Conservation (phyloP, 2,329 filamentous ascomycete genomes). For the Clonostachys solani region DNA sequence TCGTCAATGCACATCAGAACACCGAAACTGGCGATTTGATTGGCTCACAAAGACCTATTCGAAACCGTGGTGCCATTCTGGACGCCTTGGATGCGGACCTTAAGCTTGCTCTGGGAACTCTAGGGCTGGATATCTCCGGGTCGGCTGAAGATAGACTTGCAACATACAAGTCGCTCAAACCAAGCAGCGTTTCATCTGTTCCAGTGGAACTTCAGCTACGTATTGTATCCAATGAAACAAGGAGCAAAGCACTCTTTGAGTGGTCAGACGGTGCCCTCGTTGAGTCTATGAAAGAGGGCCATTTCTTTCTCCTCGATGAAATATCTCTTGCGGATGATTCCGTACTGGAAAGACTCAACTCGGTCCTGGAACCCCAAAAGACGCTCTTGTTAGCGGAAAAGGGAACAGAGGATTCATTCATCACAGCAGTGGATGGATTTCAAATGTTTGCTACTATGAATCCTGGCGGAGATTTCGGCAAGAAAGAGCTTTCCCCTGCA, state of each 20-base stretch:
- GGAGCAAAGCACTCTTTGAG: slow-evolving; percentile 85
- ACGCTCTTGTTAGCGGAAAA: slow-evolving; percentile 91
- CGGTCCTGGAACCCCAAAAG: slow-evolving; percentile 84
- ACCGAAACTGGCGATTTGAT: slow-evolving; percentile 97
- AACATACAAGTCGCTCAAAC: slow-evolving; percentile 46
- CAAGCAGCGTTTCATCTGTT: slow-evolving; percentile 41
- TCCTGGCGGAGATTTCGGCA: slow-evolving; percentile 95
- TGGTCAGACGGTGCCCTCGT: slow-evolving; percentile 95
- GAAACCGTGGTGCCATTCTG: slow-evolving; percentile 74
- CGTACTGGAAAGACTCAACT: slow-evolving; percentile 92
- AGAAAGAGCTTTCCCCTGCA: slow-evolving; percentile 93
- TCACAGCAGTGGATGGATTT: slow-evolving; percentile 74
- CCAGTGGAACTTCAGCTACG: slow-evolving; percentile 41
- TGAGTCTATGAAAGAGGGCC: slow-evolving; percentile 84
- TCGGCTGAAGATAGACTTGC: slow-evolving; percentile 52
- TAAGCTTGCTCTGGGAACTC: slow-evolving; percentile 30
- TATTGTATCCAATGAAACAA: slow-evolving; percentile 45
- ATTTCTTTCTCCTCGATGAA: slow-evolving; percentile 93
- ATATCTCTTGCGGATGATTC: slow-evolving; percentile 98
- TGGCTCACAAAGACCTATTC: slow-evolving; percentile 85
- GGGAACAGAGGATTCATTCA: slow-evolving; percentile 75
- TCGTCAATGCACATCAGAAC: slow-evolving; percentile 97
- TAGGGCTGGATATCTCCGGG: slow-evolving; percentile 33
- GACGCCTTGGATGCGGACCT: slow-evolving; percentile 63
- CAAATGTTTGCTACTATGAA: slow-evolving; percentile 99